Evolutionary conservation across 2,329 filamentous ascomycete species (phyloP).

Genomic region (Penicillium sp.): DNA sequence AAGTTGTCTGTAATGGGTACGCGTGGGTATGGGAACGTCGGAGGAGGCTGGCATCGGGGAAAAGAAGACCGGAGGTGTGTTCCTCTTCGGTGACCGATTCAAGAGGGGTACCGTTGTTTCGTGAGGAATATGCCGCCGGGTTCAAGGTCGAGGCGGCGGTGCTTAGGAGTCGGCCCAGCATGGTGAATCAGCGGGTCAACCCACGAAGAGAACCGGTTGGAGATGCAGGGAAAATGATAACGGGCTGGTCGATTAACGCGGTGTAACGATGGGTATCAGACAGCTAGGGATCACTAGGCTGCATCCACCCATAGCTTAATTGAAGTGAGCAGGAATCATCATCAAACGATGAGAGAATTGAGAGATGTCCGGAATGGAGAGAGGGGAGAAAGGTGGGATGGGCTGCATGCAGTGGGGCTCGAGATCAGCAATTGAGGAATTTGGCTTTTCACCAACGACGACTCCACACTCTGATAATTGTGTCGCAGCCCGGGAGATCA

Average conservation of each 20-base stretch:
- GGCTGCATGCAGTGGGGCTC: conserved; percentile 24
- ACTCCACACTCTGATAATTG: conserved; percentile 15
- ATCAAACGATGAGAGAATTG: conserved; percentile 18
- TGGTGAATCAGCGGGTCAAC: conserved; percentile 27
- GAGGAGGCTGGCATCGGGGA: conserved; percentile 47
- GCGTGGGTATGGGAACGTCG: conserved; percentile 43
- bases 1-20: conserved; percentile 44
- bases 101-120: conserved; percentile 38
- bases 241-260: conserved; percentile 14
- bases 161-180: conserved; percentile 47
- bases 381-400: conserved; percentile 27
- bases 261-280: conserved; percentile 31
- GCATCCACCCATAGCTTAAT: conserved; percentile 37
- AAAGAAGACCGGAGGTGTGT: conserved; percentile 50
- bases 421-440: conserved; percentile 17
- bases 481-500: conserved; percentile 6
- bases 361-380: conserved; percentile 11
- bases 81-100: conserved; percentile 53
- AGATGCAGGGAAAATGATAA: conserved; percentile 15
- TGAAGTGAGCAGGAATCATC: conserved; percentile 30
- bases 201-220: conserved; percentile 14
- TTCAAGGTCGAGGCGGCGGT: conserved; percentile 47
- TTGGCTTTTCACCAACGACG: conserved; percentile 7
- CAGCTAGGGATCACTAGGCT: conserved; percentile 32
- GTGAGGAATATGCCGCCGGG: conserved; percentile 40